These are phyloP conservation scores for Panellus pusillus DNA, from an alignment of 768 basidiomycete species.

Conservation along the genomic window DNA sequence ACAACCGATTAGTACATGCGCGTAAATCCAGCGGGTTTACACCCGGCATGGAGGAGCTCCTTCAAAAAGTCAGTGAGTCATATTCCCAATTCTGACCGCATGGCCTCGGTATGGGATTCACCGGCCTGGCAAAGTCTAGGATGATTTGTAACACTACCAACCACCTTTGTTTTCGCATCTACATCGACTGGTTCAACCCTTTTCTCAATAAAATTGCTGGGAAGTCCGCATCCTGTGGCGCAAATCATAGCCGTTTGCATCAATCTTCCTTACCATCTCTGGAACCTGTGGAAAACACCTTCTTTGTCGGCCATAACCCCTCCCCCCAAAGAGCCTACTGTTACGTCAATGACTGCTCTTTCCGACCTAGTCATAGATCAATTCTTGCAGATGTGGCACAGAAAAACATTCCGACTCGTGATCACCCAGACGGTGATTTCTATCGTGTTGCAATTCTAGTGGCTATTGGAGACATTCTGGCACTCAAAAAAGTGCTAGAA, in stretches of 20 bases:
- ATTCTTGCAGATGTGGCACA: background rate
- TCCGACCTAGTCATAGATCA: background rate
- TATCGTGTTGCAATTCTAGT: background rate
- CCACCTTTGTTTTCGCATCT: too few relatives aligned
- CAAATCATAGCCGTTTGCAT: background rate
- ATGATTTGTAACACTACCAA: too few relatives aligned
- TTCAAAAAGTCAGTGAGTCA: too few relatives aligned
- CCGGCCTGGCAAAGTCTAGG: background rate
- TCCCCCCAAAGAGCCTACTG: background rate
- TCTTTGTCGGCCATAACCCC: background rate
- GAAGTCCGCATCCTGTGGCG: background rate
- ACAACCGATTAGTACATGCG: too few relatives aligned
- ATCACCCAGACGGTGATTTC: slow-evolving; percentile 8
- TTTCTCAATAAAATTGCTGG: slow-evolving; percentile 15
- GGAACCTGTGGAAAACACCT: background rate
- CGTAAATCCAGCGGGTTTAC: too few relatives aligned
- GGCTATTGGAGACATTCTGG: slow-evolving; percentile 11
- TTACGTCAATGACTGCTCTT: background rate
- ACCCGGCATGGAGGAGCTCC: too few relatives aligned
- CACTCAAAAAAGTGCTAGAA: slow-evolving; percentile 10
- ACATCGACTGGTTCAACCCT: slow-evolving; percentile 23
- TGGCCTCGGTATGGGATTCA: background rate
- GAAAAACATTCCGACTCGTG: slow-evolving; percentile 1
- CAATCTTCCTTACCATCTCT: too few relatives aligned
- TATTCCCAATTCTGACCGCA: too few relatives aligned